These are phyloP conservation scores for Eutrema heterophyllum DNA, from an alignment of 345 rosid species.

Conservation along the genomic window DNA sequence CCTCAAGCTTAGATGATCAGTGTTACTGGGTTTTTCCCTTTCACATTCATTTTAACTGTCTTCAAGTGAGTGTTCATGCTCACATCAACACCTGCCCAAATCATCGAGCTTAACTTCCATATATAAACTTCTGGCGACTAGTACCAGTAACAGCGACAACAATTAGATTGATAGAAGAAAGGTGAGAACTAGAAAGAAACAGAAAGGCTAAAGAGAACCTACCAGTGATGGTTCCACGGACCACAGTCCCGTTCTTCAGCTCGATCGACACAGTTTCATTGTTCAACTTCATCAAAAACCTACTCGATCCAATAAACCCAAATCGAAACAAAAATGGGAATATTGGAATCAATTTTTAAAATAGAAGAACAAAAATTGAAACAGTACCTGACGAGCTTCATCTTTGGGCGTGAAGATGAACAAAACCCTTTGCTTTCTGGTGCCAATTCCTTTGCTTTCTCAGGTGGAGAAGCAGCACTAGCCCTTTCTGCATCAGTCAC, in stretches of 20 bases:
- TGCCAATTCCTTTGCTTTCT: too few relatives aligned
- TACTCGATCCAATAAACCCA: conserved; percentile 24
- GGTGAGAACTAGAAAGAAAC: not conserved
- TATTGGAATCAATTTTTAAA: not conserved
- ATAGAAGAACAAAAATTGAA: not conserved
- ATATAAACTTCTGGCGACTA: not conserved
- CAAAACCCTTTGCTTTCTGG: too few relatives aligned
- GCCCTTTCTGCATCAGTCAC: too few relatives aligned
- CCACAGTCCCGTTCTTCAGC: conserved; percentile 92
- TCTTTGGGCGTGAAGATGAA: conserved; percentile 23
- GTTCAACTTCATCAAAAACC: conserved; percentile 98
- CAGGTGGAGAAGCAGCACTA: too few relatives aligned
- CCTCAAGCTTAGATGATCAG: conserved; percentile 93
- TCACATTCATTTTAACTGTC: conserved; percentile 81
- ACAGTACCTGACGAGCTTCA: conserved; percentile 51
- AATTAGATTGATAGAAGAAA: conserved; percentile 3
- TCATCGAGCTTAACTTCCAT: not conserved
- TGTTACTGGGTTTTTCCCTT: conserved; percentile 88
- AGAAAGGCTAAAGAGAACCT: too few relatives aligned
- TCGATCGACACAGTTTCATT: conserved; percentile 95
- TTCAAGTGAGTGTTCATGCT: conserved; percentile 99
- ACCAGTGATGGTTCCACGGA: conserved; percentile 97
- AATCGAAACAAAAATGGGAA: not conserved
- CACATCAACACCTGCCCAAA: conserved; percentile 79
- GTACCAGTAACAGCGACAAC: conserved; percentile 8